phyloP scores from a whole-genome alignment of 2,329 filamentous ascomycete species.

The Xylaria sp. region DNA sequence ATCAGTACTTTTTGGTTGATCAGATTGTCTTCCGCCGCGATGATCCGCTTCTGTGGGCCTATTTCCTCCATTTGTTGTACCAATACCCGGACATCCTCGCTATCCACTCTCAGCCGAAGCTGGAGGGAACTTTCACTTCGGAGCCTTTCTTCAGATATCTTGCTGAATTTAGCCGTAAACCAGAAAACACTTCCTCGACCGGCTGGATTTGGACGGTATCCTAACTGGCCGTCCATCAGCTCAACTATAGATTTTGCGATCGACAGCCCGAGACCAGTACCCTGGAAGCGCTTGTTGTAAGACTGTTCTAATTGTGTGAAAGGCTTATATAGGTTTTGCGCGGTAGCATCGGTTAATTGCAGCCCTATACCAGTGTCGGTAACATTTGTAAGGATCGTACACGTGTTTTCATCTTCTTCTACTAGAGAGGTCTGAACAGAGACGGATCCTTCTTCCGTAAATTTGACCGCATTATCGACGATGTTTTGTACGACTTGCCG shows the following conservation, averaged over 20 bases:
- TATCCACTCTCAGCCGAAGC: not conserved
- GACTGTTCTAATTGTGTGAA: slow-evolving; percentile 30
- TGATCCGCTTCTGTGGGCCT: slow-evolving; percentile 19
- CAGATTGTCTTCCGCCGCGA: slow-evolving; percentile 27
- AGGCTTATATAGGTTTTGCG: slow-evolving; percentile 24
- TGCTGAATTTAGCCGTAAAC: slow-evolving; percentile 29
- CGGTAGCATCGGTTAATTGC: slow-evolving; percentile 9
- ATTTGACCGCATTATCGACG: slow-evolving; percentile 30
- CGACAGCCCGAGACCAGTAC: slow-evolving; percentile 29
- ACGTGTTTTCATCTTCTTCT: slow-evolving; percentile 16
- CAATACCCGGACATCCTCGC: slow-evolving; percentile 8
- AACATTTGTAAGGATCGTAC: slow-evolving; percentile 25
- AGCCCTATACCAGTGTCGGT: slow-evolving; percentile 30
- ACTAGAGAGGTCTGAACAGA: slow-evolving; percentile 13
- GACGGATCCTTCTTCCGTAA: slow-evolving; percentile 26
- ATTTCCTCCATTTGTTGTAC: slow-evolving; percentile 9
- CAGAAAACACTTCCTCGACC: slow-evolving; percentile 24
- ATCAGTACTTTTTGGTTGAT: slow-evolving; percentile 30
- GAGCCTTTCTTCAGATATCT: not conserved
- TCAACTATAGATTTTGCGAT: slow-evolving; percentile 29
- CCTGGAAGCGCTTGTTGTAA: slow-evolving; percentile 30
- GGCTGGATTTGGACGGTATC: slow-evolving; percentile 21
- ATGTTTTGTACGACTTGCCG: slow-evolving; percentile 30
- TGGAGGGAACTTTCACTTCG: not conserved
- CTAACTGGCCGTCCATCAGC: slow-evolving; percentile 27